Conservation (phyloP, 2,329 filamentous ascomycete genomes). For the Hortaea werneckii region DNA sequence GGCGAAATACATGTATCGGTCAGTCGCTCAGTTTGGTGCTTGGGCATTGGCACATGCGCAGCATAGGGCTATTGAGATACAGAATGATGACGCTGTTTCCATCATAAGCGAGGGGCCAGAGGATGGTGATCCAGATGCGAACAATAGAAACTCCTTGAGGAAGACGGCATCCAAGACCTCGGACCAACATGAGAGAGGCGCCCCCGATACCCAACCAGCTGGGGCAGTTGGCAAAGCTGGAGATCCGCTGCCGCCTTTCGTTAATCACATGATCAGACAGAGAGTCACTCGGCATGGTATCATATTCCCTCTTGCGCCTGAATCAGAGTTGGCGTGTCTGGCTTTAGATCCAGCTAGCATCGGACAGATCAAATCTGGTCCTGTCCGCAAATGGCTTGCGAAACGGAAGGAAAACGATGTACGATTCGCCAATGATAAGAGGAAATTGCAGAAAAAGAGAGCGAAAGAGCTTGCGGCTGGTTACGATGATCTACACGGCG, state of each 20-base stretch:
- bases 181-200: conserved; percentile 13
- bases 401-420: conserved; percentile 64
- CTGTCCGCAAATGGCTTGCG: conserved; percentile 73
- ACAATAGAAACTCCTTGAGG: not conserved
- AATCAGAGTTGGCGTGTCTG: conserved; percentile 56
- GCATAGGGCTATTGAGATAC: conserved; percentile 66
- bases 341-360: conserved; percentile 54
- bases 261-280: conserved; percentile 85
- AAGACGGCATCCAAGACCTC: conserved; percentile 3
- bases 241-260: conserved; percentile 69
- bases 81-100: conserved; percentile 68
- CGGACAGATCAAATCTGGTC: conserved; percentile 68
- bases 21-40: conserved; percentile 83
- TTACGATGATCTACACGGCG: conserved; percentile 60
- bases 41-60: conserved; percentile 83
- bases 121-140: conserved; percentile 12
- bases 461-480: conserved; percentile 63
- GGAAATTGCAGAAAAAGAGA: conserved; percentile 61
- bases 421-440: conserved; percentile 59
- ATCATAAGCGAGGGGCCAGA: conserved; percentile 53
- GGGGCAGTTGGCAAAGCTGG: conserved; percentile 70
- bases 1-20: conserved; percentile 91
- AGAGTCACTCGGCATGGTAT: conserved; percentile 68
- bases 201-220: conserved; percentile 10
- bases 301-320: conserved; percentile 56